Conservation (phyloP, 805 yeast species). For the Pichia rugopelliculosa region DNA sequence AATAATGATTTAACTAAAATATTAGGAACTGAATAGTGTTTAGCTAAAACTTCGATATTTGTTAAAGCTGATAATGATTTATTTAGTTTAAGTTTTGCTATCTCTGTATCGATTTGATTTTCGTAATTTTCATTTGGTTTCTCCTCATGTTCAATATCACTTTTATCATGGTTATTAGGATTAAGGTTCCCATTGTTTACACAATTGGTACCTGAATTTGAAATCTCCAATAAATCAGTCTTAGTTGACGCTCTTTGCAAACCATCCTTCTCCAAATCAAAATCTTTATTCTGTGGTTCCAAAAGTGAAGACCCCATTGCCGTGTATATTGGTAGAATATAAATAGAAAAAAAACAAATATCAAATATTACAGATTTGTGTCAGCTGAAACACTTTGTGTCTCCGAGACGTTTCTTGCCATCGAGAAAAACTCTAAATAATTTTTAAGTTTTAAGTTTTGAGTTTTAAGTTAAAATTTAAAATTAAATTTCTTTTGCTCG, state of each 20-base stretch:
- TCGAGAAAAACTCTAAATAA: neutral
- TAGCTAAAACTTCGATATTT: slow-evolving; percentile 18
- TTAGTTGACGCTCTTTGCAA: neutral
- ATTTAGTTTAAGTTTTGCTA: slow-evolving; percentile 10
- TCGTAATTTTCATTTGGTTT: neutral
- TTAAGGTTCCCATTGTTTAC: neutral
- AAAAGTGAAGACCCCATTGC: neutral
- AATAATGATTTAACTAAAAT: slow-evolving; percentile 26
- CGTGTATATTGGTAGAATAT: neutral
- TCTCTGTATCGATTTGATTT: neutral
- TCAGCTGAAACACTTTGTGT: neutral
- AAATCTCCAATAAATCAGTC: neutral
- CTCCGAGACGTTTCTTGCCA: neutral
- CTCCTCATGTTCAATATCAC: neutral
- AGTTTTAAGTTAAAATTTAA: too few species aligned
- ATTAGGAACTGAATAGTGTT: slow-evolving; percentile 22
- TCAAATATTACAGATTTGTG: too few species aligned
- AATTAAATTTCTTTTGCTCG: too few species aligned
- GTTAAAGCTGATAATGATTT: slow-evolving; percentile 7
- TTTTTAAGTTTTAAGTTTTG: too few species aligned
- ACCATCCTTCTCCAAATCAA: neutral
- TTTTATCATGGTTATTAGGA: neutral
- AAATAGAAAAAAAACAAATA: neutral
- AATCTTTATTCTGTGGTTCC: neutral
- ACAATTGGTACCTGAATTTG: neutral